Base-by-base conservation (phyloP, 2,329 filamentous ascomycete species). In the Colletotrichum orbiculare region DNA sequence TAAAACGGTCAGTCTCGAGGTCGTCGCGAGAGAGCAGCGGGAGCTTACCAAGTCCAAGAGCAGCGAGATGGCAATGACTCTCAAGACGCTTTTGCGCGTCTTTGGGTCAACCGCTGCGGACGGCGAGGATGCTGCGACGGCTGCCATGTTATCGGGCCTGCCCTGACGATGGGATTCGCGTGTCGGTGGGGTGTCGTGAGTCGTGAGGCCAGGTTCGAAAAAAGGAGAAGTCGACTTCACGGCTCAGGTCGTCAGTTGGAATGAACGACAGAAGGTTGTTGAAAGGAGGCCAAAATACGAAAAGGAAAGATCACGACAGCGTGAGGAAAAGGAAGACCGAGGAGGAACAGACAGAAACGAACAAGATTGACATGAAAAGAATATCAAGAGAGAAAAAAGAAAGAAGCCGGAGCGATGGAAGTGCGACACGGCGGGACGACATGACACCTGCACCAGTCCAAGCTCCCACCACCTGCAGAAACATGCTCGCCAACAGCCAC, bases 21-120 rank as follows among this genome's bases (percentile, higher is more conserved):
- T 37, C 8, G n/a, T 12, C n/a, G 25, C 11, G 35, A 13, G 34
- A 10, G 10, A 37, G 34, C 42, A 13, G 34, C 53, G 15, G 15
- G 33, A 54, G 76, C 87, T 69, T 86, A 97, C 95, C 79, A 98
- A 79, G 77, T 98, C 95, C 11, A 98, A 85, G 13, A 98, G 85
- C 45, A 98, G 84, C 58, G 95, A 97, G 67, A 96, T 84, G 78
- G 97, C 94, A 68, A 98, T 87, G 71, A 98, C 93, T 73, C 86
- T 90, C 68, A 98, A 83, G 69, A 97, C 94, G 80, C 85, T 90
- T 80, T 93, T 97, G 67, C 94, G 89, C 76, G 82, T 83, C 61
- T 79, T 76, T 52, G 84, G 77, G 70, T 87, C 84, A 38, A 87
- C 79, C 4, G 72, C 66, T 11, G 72, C 62, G 47, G 81, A 78